Percentiles rank a stretch among this genome's conserved stretches.
phyloP scores from a whole-genome alignment of 2,329 filamentous ascomycete species.

The Chaetomium globosum region DNA sequence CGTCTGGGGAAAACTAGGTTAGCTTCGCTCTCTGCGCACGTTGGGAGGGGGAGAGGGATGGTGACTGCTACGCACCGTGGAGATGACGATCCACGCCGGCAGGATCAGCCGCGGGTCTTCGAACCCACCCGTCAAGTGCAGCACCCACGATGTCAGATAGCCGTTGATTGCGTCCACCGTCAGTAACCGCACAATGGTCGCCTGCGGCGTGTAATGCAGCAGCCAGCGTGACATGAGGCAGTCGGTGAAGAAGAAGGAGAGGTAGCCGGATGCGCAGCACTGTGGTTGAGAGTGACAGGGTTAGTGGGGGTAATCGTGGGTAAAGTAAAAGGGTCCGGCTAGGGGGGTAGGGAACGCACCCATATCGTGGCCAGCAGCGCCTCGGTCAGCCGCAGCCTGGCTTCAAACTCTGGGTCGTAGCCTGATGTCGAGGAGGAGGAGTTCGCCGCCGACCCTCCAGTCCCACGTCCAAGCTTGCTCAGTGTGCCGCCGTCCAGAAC shows the following conservation, averaged over 20 bases:
- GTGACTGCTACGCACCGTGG: constrained; percentile 59
- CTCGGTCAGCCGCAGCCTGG: constrained; percentile 64
- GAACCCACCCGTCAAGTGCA: constrained; percentile 70
- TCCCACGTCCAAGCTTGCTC: constrained; percentile 13
- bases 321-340: background rate
- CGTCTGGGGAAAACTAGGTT: constrained; percentile 49
- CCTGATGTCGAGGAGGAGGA: background rate
- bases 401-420: constrained; percentile 43
- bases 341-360: constrained; percentile 49
- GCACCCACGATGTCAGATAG: constrained; percentile 72
- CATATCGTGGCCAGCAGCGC: constrained; percentile 72
- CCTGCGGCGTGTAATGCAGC: constrained; percentile 78
- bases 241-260: constrained; percentile 82
- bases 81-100: constrained; percentile 77
- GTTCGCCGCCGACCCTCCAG: background rate
- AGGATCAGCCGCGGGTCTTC: constrained; percentile 71
- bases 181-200: constrained; percentile 76
- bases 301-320: background rate
- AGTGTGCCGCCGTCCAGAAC: constrained; percentile 26
- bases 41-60: constrained; percentile 2
- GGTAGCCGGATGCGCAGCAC: constrained; percentile 76
- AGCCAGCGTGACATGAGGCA: constrained; percentile 86
- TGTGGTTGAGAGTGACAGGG: constrained; percentile 41
- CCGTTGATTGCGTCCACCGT: constrained; percentile 74
- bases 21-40: background rate